Conservation (phyloP, 2,329 filamentous ascomycete genomes). For the Stagonosporopsis tanaceti region DNA sequence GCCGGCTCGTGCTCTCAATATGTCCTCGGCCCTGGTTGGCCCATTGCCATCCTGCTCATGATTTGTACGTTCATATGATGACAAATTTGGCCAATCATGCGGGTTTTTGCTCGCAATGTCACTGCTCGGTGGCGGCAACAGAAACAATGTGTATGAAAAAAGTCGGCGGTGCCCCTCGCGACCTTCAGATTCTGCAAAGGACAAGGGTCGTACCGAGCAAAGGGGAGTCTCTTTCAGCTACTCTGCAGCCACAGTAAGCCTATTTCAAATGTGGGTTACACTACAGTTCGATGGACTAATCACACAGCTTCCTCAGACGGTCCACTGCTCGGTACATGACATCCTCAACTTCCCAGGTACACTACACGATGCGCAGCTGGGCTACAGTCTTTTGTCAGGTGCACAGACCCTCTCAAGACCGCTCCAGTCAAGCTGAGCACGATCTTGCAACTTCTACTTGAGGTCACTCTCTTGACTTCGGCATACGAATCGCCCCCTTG, state of each 20-base stretch:
- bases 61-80: conserved; percentile 8
- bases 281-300: conserved; percentile 3
- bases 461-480: neutral
- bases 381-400: neutral
- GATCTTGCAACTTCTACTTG: neutral
- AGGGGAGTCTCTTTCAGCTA: conserved; percentile 2
- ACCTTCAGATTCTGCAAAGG: conserved; percentile 1
- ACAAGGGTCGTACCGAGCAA: conserved; percentile 3
- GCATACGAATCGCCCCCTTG: neutral
- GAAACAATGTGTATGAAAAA: neutral
- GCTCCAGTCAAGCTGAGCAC: neutral
- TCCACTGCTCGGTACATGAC: neutral
- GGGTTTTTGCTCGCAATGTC: neutral
- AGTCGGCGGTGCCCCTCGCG: conserved; percentile 2
- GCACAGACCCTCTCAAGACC: neutral
- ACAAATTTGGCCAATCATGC: conserved; percentile 2
- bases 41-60: neutral
- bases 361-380: conserved; percentile 3
- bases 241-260: conserved; percentile 16
- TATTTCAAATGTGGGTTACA: neutral
- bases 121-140: neutral
- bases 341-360: conserved; percentile 3
- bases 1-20: neutral
- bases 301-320: neutral
- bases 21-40: conserved; percentile 1